These are phyloP conservation scores for Crinitomyces ghanaensis DNA, from an alignment of 805 yeast genomes.

Conservation along the genomic window DNA sequence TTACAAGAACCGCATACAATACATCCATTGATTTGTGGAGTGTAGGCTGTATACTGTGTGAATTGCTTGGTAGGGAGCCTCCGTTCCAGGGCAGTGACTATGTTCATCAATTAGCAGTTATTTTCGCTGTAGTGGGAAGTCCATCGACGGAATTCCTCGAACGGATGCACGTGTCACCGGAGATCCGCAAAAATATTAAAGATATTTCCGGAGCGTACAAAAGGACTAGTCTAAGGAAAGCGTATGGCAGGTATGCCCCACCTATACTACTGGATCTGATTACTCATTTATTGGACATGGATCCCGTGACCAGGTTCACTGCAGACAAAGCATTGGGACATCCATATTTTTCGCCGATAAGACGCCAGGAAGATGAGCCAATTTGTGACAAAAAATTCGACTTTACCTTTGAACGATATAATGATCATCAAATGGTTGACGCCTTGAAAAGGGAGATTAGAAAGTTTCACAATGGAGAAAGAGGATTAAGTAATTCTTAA, in stretches of 20 bases:
- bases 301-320: constrained; percentile 39
- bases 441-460: neutral
- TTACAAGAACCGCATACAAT: constrained; percentile 47
- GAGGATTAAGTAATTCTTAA: too few species aligned
- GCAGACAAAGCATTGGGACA: constrained; percentile 50
- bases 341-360: constrained; percentile 40
- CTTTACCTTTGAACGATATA: constrained; percentile 48
- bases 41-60: constrained; percentile 81
- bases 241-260: constrained; percentile 51
- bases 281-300: constrained; percentile 51
- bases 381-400: constrained; percentile 41
- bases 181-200: neutral
- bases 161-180: neutral
- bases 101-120: constrained; percentile 57
- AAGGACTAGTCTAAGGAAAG: constrained; percentile 22
- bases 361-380: constrained; percentile 49
- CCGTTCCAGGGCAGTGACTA: constrained; percentile 68
- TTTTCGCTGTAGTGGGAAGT: constrained; percentile 57
- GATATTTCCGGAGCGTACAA: neutral
- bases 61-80: constrained; percentile 70
- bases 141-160: constrained; percentile 34
- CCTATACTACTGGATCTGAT: constrained; percentile 44
- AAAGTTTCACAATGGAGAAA: constrained; percentile 3
- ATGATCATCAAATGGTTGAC: neutral
- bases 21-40: constrained; percentile 85